Evolutionary conservation across 202 grass and related monocot genomes (phyloP), one percentile per base, ranked within the genome.

Genomic region (Zizania palustris): DNA sequence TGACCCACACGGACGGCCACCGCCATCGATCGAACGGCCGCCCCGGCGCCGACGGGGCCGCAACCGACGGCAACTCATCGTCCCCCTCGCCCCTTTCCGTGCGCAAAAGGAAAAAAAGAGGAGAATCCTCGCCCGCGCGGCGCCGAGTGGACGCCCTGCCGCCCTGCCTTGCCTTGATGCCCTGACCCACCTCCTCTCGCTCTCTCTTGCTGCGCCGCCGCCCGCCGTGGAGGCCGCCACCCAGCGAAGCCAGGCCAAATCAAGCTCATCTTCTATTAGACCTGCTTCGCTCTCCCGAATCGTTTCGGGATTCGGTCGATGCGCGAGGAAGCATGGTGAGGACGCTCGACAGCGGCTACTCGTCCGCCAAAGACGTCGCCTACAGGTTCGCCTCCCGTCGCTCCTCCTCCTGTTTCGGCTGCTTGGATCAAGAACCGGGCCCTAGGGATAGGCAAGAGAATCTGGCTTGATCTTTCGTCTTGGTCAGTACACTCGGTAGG

Each of bases 291-390:
- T 0, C 15, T 5, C 40, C 49, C 22, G 1, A 43, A 50, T 75
- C 84, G 68, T 37, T 37, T 5, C 75, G 4, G 11, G 63, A 36
- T 11, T 41, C 0, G 28, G 28, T 28, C 19, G 53, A 16, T 48
- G 70, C 9, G 3, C 8, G 14, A 7, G 53, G 44, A 4, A 50
- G 63, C 20, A 88, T 88, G 86, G 76, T 53, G 75, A 88, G 80
- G 75, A 14, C 64, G 15, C 75, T 80, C 69, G 57, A 84, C 39
- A 45, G 81, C 40, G 39, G 76, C 48, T 59, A 33, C 71, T 65
- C 62, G 73, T 82, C 80, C 57, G 5, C 43, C 70, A 74, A 83
- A 2, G 85, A 88, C 48, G 85, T 88, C 62, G 33, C 80, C 85
- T 88, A 88, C 75, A 88, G 85, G 85, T 88, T 69, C 28, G 68